Base-by-base conservation (phyloP, 768 basidiomycete species). In the Lactarius deliciosus region DNA sequence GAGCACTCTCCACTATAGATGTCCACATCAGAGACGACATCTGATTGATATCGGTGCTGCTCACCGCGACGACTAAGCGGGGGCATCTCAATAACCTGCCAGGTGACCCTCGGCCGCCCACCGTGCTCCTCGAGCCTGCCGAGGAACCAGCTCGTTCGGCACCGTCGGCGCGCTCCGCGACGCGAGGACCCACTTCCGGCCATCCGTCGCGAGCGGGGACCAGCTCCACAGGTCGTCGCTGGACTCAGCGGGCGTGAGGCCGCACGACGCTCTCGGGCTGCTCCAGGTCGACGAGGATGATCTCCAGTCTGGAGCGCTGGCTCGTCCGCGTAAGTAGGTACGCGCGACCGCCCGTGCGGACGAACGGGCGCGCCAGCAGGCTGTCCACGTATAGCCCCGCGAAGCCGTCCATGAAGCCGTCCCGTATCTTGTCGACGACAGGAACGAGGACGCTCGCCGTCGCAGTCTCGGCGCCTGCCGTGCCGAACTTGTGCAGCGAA, bases 351-450 rank as follows among this genome's bases (percentile, higher is more conserved):
- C 62, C 55, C 6, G 61, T 36, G 4, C 63, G 47, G 10, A 78
- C 59, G 57, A 78, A 76, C 2, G 76, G 73, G 18, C 68, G 62
- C 9, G 71, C 38, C 2, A 75, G 72, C 5, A 75, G 65, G 25
- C 66, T 67, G 32, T 75, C 74, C 56, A 70, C 56, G 64, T 75
- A 79, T 10, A 79, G 62, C 3, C 78, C 78, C 2, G 77, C 76
- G 66, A 78, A 77, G 4, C 70, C 74, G 4, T 59, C 34, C 13
- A 75, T 64, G 30, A 63, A 22, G 25, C 43, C 36, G 1, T 69
- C 40, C 16, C 56, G 40, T 41, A 56, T 40, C 59, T 61, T 69
- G 28, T 69, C 68, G 15, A 75, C 64, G 8, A 54, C 22, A 16
- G 68, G 71, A 4, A 76, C 62, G 20, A 74, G 36, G 20, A 72